Evolutionary conservation across 495 filamentous ascomycete genomes (phyloP).

Genomic region (Pseudevernia furfuracea): DNA sequence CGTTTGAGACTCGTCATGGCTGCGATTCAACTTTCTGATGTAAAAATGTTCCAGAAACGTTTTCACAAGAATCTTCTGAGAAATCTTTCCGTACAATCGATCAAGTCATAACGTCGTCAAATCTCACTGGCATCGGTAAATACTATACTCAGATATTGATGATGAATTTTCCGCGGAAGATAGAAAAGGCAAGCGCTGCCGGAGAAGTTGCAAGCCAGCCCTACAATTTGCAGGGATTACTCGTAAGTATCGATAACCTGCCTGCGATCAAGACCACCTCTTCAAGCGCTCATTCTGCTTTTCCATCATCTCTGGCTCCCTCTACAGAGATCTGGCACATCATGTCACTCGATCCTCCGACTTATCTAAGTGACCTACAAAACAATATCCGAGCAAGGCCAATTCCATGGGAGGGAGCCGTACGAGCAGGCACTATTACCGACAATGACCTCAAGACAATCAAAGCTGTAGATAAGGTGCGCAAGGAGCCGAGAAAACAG

Average conservation of each 20-base stretch:
- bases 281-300: neutral
- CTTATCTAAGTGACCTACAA: conserved; percentile 83
- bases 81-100: neutral
- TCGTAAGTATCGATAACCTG: neutral
- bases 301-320: neutral
- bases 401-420: conserved; percentile 97
- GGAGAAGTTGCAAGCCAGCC: neutral
- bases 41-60: neutral
- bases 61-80: too few species aligned
- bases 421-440: conserved; percentile 86
- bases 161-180: neutral
- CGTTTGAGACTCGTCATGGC: conserved; percentile 83
- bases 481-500: conserved; percentile 75
- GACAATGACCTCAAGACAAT: conserved; percentile 93
- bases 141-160: neutral
- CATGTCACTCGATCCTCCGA: conserved; percentile 86
- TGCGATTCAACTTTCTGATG: neutral
- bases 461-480: conserved; percentile 93
- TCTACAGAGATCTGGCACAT: conserved; percentile 20
- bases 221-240: conserved; percentile 10
- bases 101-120: neutral
- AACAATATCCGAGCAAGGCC: conserved; percentile 90
- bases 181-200: conserved; percentile 10
- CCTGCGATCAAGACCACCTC: neutral
- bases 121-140: neutral